A percentile compares a stretch with the other conserved stretches of the same genome.
phyloP scores from a whole-genome alignment of 2,329 filamentous ascomycete species.

The Claviceps sp. region DNA sequence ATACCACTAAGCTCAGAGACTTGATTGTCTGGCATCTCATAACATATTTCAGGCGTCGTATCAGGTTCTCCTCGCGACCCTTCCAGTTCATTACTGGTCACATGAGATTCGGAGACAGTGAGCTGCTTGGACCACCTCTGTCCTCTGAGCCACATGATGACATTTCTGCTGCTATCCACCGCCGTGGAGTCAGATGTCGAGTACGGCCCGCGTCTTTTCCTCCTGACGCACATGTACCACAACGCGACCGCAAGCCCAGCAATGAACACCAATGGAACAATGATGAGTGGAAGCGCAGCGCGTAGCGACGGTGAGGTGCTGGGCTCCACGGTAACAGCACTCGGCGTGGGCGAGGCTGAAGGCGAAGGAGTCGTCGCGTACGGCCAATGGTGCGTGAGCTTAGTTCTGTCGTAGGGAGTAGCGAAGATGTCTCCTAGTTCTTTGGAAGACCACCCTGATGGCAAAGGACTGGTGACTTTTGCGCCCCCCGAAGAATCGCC shows the following conservation, averaged over 20 bases:
- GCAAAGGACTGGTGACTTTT: slow-evolving; percentile 50
- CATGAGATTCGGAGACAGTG: background rate
- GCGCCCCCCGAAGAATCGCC: slow-evolving; percentile 53
- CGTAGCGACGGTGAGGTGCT: background rate
- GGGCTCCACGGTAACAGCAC: background rate
- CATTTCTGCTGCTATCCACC: slow-evolving; percentile 33
- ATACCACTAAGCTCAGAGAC: slow-evolving; percentile 36
- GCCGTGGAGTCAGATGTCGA: slow-evolving; percentile 25
- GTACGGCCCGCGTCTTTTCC: slow-evolving; percentile 18
- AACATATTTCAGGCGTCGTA: background rate
- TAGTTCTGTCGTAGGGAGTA: slow-evolving; percentile 39
- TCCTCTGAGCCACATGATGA: slow-evolving; percentile 39
- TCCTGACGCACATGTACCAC: slow-evolving; percentile 38
- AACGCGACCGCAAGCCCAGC: slow-evolving; percentile 27
- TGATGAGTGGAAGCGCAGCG: slow-evolving; percentile 8
- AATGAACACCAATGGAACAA: slow-evolving; percentile 6
- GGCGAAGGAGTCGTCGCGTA: slow-evolving; percentile 26
- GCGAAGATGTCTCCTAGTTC: slow-evolving; percentile 40
- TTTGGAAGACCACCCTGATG: slow-evolving; percentile 39
- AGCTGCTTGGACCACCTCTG: slow-evolving; percentile 27
- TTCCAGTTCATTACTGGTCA: background rate
- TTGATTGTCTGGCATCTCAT: slow-evolving; percentile 30
- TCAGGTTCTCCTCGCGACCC: background rate
- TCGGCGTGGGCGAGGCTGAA: background rate
- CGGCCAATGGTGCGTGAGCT: slow-evolving; percentile 47